Conservation (phyloP, 2,329 filamentous ascomycete species). For the Botrytis cinerea region DNA sequence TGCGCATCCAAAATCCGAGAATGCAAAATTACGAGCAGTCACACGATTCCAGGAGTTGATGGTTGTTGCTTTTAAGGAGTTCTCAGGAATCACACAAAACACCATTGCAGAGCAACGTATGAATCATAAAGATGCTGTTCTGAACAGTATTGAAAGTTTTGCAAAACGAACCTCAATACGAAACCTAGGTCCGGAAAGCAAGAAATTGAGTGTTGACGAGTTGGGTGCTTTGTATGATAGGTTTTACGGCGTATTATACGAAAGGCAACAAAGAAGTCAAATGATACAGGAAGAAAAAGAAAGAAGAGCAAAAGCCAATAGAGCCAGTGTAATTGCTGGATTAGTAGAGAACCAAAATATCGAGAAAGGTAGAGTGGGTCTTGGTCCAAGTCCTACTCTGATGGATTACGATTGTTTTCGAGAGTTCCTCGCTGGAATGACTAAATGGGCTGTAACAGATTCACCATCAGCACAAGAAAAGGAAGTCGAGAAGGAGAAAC, state of each 20-base stretch:
- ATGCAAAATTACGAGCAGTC: constrained; percentile 88
- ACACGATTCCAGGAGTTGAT: constrained; percentile 97
- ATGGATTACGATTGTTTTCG: constrained; percentile 98
- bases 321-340: constrained; percentile 50
- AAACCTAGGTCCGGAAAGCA: constrained; percentile 94
- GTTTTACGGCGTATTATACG: constrained; percentile 90
- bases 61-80: constrained; percentile 99
- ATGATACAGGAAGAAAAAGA: constrained; percentile 76
- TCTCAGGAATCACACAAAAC: constrained; percentile 90
- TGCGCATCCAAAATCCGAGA: constrained; percentile 92
- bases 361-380: constrained; percentile 82
- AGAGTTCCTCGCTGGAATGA: constrained; percentile 86
- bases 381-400: constrained; percentile 83
- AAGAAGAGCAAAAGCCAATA: constrained; percentile 63
- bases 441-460: constrained; percentile 92
- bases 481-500: constrained; percentile 53
- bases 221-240: constrained; percentile 89
- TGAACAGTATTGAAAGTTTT: constrained; percentile 96
- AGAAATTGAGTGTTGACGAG: constrained; percentile 81
- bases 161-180: constrained; percentile 95
- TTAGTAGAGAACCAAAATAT: constrained; percentile 53
- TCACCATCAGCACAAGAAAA: constrained; percentile 63
- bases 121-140: constrained; percentile 90
- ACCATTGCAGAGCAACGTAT: constrained; percentile 85
- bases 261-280: constrained; percentile 80